Percentiles rank a stretch among this genome's conserved stretches.
Evolutionary conservation across 257 asterid genomes (phyloP).

Genomic region (Nicotiana obtusifolia): DNA sequence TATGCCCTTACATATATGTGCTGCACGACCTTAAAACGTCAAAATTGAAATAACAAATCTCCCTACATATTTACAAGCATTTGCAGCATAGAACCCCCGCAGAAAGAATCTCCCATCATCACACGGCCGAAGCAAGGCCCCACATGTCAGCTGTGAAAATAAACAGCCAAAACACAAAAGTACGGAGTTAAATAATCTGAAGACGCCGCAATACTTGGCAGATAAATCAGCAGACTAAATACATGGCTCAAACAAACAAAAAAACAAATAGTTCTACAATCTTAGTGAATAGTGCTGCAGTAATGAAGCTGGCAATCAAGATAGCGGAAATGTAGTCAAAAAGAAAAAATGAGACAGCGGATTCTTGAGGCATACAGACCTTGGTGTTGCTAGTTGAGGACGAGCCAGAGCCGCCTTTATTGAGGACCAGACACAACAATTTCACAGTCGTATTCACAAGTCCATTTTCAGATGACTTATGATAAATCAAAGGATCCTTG

Average conservation of each 20-base stretch:
- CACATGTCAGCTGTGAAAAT: neutral
- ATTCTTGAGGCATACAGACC: neutral
- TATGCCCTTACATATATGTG: neutral
- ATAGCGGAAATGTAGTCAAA: neutral
- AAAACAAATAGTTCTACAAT: neutral
- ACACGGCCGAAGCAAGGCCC: neutral
- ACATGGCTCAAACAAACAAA: neutral
- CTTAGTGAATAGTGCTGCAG: neutral
- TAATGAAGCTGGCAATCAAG: neutral
- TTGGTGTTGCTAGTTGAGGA: neutral
- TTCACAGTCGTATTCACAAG: slow-evolving; percentile 15
- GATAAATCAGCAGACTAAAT: neutral
- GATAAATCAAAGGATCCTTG: slow-evolving; percentile 98
- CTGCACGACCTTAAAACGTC: neutral
- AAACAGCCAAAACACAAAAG: neutral
- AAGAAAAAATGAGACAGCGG: neutral
- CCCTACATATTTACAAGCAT: slow-evolving; percentile 3
- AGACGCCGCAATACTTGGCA: neutral
- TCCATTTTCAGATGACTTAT: slow-evolving; percentile 30
- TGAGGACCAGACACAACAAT: slow-evolving; percentile 1
- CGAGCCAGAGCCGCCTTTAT: neutral
- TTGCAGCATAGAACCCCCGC: neutral
- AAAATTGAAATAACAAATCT: neutral
- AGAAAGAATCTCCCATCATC: neutral
- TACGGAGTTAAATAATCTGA: neutral